Conservation (phyloP, 2,329 filamentous ascomycete species). For the Exophiala aquamarina region DNA sequence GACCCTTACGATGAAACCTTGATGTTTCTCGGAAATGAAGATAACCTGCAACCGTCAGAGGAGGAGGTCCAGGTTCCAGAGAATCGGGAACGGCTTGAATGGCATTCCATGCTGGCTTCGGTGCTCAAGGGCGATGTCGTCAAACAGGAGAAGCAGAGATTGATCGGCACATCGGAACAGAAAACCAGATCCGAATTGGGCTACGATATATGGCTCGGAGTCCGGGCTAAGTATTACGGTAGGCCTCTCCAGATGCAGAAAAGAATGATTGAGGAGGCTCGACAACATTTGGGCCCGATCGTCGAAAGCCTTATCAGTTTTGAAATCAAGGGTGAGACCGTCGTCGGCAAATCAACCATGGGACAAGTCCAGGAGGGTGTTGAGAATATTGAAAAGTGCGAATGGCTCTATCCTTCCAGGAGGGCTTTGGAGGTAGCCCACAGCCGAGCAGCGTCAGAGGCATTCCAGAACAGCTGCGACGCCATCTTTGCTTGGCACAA, state of each 20-base stretch:
- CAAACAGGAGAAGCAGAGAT: slow-evolving; percentile 92
- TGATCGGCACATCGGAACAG: slow-evolving; percentile 78
- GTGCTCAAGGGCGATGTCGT: slow-evolving; percentile 96
- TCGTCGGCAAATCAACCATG: slow-evolving; percentile 81
- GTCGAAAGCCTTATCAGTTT: slow-evolving; percentile 91
- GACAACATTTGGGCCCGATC: slow-evolving; percentile 68
- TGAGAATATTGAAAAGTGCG: slow-evolving; percentile 83
- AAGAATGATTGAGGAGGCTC: slow-evolving; percentile 82
- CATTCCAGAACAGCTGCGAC: slow-evolving; percentile 80
- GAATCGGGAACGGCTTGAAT: slow-evolving; percentile 88
- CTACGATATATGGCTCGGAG: slow-evolving; percentile 80
- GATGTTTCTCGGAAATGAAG: slow-evolving; percentile 80
- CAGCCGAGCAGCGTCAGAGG: slow-evolving; percentile 70
- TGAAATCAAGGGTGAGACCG: slow-evolving; percentile 88
- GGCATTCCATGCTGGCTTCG: slow-evolving; percentile 96
- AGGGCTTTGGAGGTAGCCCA: slow-evolving; percentile 72
- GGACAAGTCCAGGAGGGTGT: slow-evolving; percentile 91
- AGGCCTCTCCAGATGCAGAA: slow-evolving; percentile 80
- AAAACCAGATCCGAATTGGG: slow-evolving; percentile 68
- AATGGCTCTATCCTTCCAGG: slow-evolving; percentile 80
- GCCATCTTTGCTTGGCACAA: slow-evolving; percentile 96
- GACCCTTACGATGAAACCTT: slow-evolving; percentile 89
- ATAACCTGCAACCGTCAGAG: slow-evolving; percentile 81
- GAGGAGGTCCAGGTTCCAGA: slow-evolving; percentile 87
- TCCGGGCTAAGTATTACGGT: slow-evolving; percentile 80